A percentile compares a stretch with the other conserved stretches of the same genome.
Conservation (phyloP, 306 rosid species). For the Citrullus amarus region DNA sequence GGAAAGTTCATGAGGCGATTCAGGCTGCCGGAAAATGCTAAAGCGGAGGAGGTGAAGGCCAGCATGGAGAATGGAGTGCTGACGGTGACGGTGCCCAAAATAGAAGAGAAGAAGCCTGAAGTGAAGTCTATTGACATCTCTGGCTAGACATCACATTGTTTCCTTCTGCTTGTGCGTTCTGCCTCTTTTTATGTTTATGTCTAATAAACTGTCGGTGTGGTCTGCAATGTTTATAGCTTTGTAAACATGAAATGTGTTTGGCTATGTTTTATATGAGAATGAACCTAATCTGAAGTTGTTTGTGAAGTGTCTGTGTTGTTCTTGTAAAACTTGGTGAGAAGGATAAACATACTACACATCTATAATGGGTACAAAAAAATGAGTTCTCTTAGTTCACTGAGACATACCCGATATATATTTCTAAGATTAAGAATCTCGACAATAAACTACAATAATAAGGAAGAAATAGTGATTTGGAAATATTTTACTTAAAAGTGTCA, state of each 20-base stretch:
- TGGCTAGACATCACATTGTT: neutral
- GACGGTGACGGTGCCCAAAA: conserved; percentile 20
- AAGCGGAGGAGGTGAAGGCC: conserved; percentile 17
- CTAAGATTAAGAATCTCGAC: too few species aligned
- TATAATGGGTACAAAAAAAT: too few species aligned
- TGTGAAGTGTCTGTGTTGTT: too few species aligned
- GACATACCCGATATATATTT: too few species aligned
- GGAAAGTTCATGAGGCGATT: conserved; percentile 33
- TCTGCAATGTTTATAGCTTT: neutral
- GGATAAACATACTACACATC: too few species aligned
- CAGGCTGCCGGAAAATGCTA: conserved; percentile 23
- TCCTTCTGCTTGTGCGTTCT: too few species aligned
- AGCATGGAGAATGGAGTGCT: conserved; percentile 24
- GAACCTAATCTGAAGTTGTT: neutral
- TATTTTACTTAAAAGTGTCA: too few species aligned
- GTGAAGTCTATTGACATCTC: conserved; percentile 19
- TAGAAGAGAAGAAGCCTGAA: conserved; percentile 14
- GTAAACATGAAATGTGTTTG: neutral
- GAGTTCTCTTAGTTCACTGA: too few species aligned
- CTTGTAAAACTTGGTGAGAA: too few species aligned
- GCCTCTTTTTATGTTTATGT: neutral
- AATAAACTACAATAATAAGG: too few species aligned
- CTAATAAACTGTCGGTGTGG: neutral
- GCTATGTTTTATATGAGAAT: neutral
- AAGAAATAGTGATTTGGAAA: too few species aligned